Evolutionary conservation across 1,284 basidiomycete genomes (phyloP), one percentile per base, ranked within the genome.

Genomic region (Cerrena zonata): DNA sequence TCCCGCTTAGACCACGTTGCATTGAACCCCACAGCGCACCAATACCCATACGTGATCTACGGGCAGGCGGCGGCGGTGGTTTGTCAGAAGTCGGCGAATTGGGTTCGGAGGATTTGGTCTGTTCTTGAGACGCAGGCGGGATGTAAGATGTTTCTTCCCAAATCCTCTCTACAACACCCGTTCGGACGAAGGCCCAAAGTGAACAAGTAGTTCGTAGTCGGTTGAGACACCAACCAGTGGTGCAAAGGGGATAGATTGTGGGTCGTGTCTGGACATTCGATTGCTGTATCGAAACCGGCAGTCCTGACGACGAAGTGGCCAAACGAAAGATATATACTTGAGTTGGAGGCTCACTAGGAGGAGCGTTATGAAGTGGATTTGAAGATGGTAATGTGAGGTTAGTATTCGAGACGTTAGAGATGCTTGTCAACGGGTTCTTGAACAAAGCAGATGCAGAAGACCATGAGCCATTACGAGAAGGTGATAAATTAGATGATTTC

Each of bases 141-240:
- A 68, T 49, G 37, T 53, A 57, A n/a, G 73, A 62, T 23, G 77
- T 70, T 54, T 94, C 91, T 52, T 91, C 82, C 87, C 94, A 92
- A 2, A 96, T 72, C 50, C 84, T 86, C 53, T 91, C 88, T 25
- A 95, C 76, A 51, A 96, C 75, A 15, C 86, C 81, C 1, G 79
- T 83, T 25, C 91, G 82, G 37, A 96, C 79, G 63, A 91, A 96
- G 19, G 88, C 83, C 91, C 94, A 96, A 22, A 96, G 73, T 10
- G 88, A 88, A 66, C 93, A 95, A 18, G 92, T 91, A n/a, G 86
- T 79, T 11, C 93, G 80, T 18, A 96, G 71, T 5, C 91, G 78
- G 2, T 76, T 65, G 10, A 93, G 73, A 62, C 90, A 93, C 82
- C 90, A 93, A 12, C 86, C 82, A 43, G 78, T 79, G 21, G 76